phyloP scores from a whole-genome alignment of 2,329 filamentous ascomycete genomes.

The Trichophyton benhamiae region DNA sequence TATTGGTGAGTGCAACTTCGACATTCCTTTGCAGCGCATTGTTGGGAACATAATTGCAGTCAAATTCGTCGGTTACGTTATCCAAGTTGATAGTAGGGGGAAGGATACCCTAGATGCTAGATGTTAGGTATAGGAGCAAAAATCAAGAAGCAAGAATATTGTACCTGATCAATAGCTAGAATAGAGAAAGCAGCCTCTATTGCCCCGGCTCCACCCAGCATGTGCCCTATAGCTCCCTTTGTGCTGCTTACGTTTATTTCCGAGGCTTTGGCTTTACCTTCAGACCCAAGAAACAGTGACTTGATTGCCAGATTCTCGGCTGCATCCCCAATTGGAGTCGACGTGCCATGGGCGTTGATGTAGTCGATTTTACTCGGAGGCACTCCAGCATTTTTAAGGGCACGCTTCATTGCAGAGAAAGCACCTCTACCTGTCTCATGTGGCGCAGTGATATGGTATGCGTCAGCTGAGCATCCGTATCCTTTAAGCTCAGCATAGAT shows the following conservation, averaged over 20 bases:
- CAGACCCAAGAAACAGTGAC: constrained; percentile 58
- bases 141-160: neutral
- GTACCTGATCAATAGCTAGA: constrained; percentile 64
- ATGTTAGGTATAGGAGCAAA: constrained; percentile 10
- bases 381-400: constrained; percentile 59
- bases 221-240: constrained; percentile 83
- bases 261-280: constrained; percentile 49
- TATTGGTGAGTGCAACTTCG: constrained; percentile 73
- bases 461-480: constrained; percentile 84
- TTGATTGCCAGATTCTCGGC: constrained; percentile 81
- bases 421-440: constrained; percentile 72
- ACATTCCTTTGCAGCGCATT: constrained; percentile 58
- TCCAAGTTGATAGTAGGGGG: constrained; percentile 80
- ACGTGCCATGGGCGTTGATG: constrained; percentile 90
- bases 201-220: constrained; percentile 82
- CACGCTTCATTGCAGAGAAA: constrained; percentile 69
- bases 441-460: constrained; percentile 86
- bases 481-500: constrained; percentile 85
- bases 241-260: constrained; percentile 80
- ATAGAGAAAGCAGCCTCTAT: constrained; percentile 80
- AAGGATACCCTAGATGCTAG: constrained; percentile 49
- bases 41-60: constrained; percentile 76
- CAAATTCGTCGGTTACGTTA: constrained; percentile 50
- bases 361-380: constrained; percentile 67
- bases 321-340: constrained; percentile 70